A percentile compares a stretch with the other conserved stretches of the same genome.
Evolutionary conservation across 176 grass and related monocot species (phyloP).

Genomic region (Coix lacrymajobi): DNA sequence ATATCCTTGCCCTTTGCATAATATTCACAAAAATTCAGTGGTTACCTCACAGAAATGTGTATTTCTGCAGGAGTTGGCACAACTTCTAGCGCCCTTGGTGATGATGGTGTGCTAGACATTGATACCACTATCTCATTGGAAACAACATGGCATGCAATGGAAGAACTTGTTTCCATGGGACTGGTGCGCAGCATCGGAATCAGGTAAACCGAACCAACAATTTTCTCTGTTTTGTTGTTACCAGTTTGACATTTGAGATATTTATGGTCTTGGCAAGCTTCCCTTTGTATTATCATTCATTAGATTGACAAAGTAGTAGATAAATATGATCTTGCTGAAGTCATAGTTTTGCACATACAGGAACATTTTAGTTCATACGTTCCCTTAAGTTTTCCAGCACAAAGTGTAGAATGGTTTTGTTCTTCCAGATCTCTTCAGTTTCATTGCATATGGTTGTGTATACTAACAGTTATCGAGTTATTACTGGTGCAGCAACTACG

Average conservation of each 20-base stretch:
- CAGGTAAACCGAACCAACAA: conserved; percentile 40
- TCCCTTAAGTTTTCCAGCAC: not conserved
- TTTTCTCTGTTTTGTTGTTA: not conserved
- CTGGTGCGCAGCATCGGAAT: conserved; percentile 81
- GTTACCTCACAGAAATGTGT: not conserved
- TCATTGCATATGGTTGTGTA: not conserved
- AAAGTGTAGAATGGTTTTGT: not conserved
- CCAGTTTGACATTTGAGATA: not conserved
- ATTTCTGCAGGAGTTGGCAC: conserved; percentile 69
- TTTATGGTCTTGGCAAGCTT: not conserved
- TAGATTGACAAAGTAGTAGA: not conserved
- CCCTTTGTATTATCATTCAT: not conserved
- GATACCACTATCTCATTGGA: conserved; percentile 87
- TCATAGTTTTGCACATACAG: not conserved
- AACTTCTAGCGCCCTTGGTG: conserved; percentile 61
- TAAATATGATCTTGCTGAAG: not conserved
- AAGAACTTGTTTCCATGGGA: conserved; percentile 82
- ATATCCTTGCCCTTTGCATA: not conserved
- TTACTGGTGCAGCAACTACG: conserved; percentile 80
- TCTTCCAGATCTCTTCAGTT: not conserved
- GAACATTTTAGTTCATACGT: not conserved
- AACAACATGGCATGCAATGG: conserved; percentile 98
- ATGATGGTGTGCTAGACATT: conserved; percentile 91
- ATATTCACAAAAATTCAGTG: not conserved
- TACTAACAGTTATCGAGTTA: not conserved